These are phyloP conservation scores for Metarhizium guizhouense DNA, from an alignment of 2,329 filamentous ascomycete species.

Conservation along the genomic window DNA sequence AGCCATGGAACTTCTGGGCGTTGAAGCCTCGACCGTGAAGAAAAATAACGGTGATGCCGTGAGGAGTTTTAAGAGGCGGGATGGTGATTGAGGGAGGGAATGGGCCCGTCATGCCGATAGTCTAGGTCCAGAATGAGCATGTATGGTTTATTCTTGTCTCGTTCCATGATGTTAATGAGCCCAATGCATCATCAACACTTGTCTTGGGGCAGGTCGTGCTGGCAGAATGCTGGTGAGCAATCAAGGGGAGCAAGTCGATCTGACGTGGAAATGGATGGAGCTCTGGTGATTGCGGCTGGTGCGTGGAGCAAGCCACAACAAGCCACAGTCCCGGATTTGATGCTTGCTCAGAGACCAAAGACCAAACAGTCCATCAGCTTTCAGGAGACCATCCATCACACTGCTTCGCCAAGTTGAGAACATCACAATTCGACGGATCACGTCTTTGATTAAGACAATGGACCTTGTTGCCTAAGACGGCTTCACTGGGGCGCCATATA, in stretches of 20 bases:
- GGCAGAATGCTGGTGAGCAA: no score
- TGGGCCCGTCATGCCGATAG: slow-evolving; percentile 5
- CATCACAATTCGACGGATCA: not conserved
- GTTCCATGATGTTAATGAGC: not conserved
- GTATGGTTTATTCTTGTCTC: not conserved
- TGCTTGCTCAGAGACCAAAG: not conserved
- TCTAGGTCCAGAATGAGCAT: not conserved
- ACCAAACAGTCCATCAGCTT: not conserved
- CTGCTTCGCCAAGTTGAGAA: not conserved
- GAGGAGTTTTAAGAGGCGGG: slow-evolving; percentile 17
- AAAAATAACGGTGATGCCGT: slow-evolving; percentile 36
- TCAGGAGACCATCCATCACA: not conserved
- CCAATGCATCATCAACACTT: not conserved
- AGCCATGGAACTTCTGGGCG: slow-evolving; percentile 28
- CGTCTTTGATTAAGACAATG: not conserved
- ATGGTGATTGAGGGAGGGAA: slow-evolving; percentile 15
- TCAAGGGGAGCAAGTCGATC: no score
- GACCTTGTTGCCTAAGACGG: not conserved
- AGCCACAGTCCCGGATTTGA: no score
- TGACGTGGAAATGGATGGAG: no score
- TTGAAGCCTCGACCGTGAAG: slow-evolving; percentile 40
- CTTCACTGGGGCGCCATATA: not conserved
- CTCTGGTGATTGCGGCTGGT: not conserved
- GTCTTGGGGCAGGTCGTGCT: not conserved
- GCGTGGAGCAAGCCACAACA: no score